Evolutionary conservation across 2,329 filamentous ascomycete genomes (phyloP), one percentile per base, ranked within the genome.

Genomic region (Zasmidium citrigriseum): DNA sequence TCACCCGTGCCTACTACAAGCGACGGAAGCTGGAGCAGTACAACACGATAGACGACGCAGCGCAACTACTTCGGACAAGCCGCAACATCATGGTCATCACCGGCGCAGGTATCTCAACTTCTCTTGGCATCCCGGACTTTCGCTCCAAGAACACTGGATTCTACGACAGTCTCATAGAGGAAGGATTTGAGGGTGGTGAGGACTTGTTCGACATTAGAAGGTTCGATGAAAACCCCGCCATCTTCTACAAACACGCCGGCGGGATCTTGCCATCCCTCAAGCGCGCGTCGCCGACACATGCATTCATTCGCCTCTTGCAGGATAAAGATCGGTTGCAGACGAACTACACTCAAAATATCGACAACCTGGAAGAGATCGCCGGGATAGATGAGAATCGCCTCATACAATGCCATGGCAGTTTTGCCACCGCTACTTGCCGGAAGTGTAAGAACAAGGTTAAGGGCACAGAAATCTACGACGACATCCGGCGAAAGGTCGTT

Each of bases 311-410:
- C 29, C 82, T 97, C 67, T 83, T 99, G 34, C 90, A 99, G 75
- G 84, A 93, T 66, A 89, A 92, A 74, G 87, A 85, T 64, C 96
- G 96, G 75, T 84, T 99, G 5, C 84, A 97, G 59, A 98, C 93
- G 45, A 97, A 98, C 77, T 99, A 97, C 78, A 96, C 95, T 0
- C 95, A 99, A 73, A 99, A 99, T 75, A 98, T 99, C 70, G 95
- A 99, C 79, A 97, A 97, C 68, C 65, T 70, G 23, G 93, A 99
- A 75, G 84, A 87, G 61, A 87, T 90, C 69, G 93, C 93, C 0
- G 95, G 95, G 21, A 90, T 99, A 60, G 77, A 81, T 21, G 83
- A 86, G 1, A 87, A 90, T 29, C 96, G 95, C 71, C 83, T 98
- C 18, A 89, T 99, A 24, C 93, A 99, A 76, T 98, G 95, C 73